These are phyloP conservation scores for Neurospora sp. DNA, from an alignment of 495 filamentous ascomycete species.

Conservation along the genomic window DNA sequence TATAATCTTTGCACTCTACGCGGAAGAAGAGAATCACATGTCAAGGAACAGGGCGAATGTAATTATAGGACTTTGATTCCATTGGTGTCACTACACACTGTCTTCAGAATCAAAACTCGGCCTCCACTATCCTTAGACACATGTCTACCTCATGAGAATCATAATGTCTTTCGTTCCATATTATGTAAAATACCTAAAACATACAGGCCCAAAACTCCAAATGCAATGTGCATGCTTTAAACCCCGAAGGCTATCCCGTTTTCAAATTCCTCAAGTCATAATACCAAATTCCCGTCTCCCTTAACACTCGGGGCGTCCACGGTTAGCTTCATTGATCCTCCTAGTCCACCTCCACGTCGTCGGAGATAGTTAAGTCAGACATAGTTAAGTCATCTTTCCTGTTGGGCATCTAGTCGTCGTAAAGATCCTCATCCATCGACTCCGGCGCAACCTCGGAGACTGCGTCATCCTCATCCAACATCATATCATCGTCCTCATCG, in stretches of 20 bases:
- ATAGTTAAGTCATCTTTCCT: background rate
- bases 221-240: background rate
- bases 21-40: background rate
- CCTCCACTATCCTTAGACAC: background rate
- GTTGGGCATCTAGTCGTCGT: slow-evolving; percentile 36
- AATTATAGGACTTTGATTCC: background rate
- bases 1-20: background rate
- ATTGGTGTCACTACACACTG: background rate
- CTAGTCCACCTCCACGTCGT: background rate
- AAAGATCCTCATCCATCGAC: slow-evolving; percentile 66
- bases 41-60: background rate
- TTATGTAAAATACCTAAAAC: background rate
- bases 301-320: background rate
- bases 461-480: slow-evolving; percentile 56
- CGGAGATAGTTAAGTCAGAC: background rate
- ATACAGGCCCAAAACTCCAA: background rate
- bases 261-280: background rate
- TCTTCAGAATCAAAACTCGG: background rate
- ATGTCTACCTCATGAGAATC: background rate
- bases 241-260: background rate
- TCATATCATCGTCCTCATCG: slow-evolving; percentile 56
- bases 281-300: background rate
- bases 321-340: background rate
- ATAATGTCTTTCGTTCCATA: background rate
- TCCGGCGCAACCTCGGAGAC: slow-evolving; percentile 56